Base-by-base conservation (phyloP, 768 basidiomycete species). In the Mycena pura region DNA sequence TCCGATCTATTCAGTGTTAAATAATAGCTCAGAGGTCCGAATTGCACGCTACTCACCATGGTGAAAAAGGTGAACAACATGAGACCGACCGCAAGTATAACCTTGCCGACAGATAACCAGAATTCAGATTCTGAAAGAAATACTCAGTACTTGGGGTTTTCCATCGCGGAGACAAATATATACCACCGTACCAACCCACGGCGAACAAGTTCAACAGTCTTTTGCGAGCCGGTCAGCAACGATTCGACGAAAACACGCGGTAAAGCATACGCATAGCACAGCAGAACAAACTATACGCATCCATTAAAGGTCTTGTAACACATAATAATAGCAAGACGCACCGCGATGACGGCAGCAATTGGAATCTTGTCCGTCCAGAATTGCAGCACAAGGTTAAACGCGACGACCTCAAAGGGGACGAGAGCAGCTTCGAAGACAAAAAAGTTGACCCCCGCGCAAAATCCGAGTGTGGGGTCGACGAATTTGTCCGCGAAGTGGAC, bases 401-500 rank as follows among this genome's bases (percentile, higher is more conserved):
- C 85, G 1, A 82, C 80, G 29, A 86, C 77, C 67, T 88, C 85
- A 43, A 83, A 82, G 0, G 81, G 80, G 29, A 81, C 70, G 6
- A 81, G 68, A 2, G 74, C 67, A 13, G 79, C 77, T 61, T 83
- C 72, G 46, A 84, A 84, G 34, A 84, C 76, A 67, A 85, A 88
- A 65, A 85, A 88, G 66, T 87, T 87, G 69, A 84, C 69, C 15
- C 83, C 84, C 39, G 84, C 78, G 53, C 78, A 77, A 61, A 86
- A 86, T 36, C 84, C 84, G 6, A 86, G 73, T 29, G 85, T 85
- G 2, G 83, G 83, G 62, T 86, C 84, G 6, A 86, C 83, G 62
- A 83, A 86, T 50, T 77, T 78, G 62, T 84, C 82, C 39, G 84
- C 84, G 69, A 83, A 91, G 62, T 89, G 86, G 25, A 84, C 77